Conservation (phyloP, 1,284 basidiomycete genomes). For the Pulchroboletus neoregius region DNA sequence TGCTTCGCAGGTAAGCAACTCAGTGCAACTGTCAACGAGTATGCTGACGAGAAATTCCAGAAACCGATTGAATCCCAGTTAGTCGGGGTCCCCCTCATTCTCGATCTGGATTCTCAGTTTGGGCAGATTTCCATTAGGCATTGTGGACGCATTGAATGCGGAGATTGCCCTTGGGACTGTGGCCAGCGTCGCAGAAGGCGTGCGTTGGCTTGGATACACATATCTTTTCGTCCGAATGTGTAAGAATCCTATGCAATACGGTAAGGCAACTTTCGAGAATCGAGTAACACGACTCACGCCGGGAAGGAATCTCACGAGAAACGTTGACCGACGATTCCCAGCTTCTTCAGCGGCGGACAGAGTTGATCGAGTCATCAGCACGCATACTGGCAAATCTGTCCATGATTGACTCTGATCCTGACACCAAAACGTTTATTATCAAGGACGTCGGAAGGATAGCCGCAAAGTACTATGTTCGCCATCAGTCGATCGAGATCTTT, state of each 20-base stretch:
- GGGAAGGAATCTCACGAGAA: slow-evolving; percentile 73
- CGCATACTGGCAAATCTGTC: slow-evolving; percentile 66
- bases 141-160: slow-evolving; percentile 92
- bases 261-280: slow-evolving; percentile 38
- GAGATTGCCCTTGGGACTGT: slow-evolving; percentile 97
- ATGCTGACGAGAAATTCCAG: slow-evolving; percentile 35
- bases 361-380: slow-evolving; percentile 73
- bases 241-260: slow-evolving; percentile 90
- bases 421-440: slow-evolving; percentile 59
- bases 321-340: slow-evolving; percentile 74
- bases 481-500: slow-evolving; percentile 88
- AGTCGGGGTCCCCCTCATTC: slow-evolving; percentile 20
- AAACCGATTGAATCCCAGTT: slow-evolving; percentile 97
- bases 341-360: slow-evolving; percentile 70
- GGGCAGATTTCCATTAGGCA: slow-evolving; percentile 76
- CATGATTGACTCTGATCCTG: slow-evolving; percentile 86
- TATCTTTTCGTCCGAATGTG: slow-evolving; percentile 96
- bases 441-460: slow-evolving; percentile 93
- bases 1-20: slow-evolving; percentile 68
- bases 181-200: slow-evolving; percentile 80
- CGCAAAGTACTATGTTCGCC: slow-evolving; percentile 92
- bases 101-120: slow-evolving; percentile 14
- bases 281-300: not conserved
- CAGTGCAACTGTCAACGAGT: not conserved
- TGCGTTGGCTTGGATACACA: slow-evolving; percentile 96